Percentiles rank a stretch among this genome's conserved stretches.
phyloP scores from a whole-genome alignment of 805 yeast genomes.

The Ogataea chonburiensis region DNA sequence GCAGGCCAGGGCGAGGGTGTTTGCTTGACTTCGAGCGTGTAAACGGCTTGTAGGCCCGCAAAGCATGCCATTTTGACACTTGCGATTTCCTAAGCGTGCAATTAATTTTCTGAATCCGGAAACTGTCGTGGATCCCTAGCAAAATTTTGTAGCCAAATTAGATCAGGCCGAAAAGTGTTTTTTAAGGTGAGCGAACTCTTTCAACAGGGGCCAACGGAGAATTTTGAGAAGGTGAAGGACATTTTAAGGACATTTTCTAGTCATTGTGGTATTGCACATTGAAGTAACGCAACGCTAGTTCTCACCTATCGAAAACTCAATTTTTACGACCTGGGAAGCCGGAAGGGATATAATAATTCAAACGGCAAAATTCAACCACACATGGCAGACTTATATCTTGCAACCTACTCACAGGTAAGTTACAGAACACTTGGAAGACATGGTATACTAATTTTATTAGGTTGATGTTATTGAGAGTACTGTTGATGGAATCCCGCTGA shows the following conservation, averaged over 20 bases:
- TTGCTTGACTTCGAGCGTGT: no score
- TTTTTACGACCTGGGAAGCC: neutral
- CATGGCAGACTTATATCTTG: slow-evolving; percentile 36
- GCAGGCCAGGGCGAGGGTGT: no score
- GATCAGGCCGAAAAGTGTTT: slow-evolving; percentile 14
- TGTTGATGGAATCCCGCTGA: slow-evolving; percentile 69
- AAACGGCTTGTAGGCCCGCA: no score
- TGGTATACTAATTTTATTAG: slow-evolving; percentile 11
- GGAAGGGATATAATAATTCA: slow-evolving; percentile 5
- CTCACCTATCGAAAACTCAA: no score
- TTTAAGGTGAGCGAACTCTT: slow-evolving; percentile 5
- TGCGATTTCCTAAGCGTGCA: no score
- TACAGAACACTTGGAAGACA: neutral
- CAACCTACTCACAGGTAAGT: slow-evolving; percentile 47
- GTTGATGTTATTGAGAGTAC: slow-evolving; percentile 61
- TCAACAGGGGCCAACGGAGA: neutral
- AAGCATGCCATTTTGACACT: neutral
- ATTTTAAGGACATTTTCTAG: neutral
- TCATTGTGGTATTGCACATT: neutral
- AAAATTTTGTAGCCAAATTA: slow-evolving; percentile 11
- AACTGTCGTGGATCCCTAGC: slow-evolving; percentile 13
- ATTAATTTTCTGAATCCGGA: slow-evolving; percentile 18
- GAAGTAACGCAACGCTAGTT: neutral
- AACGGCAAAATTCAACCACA: slow-evolving; percentile 1
- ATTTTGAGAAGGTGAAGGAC: slow-evolving; percentile 2